These are phyloP conservation scores for Scalesia atractyloides DNA, from an alignment of 129 eudicot genomes.

Conservation along the genomic window DNA sequence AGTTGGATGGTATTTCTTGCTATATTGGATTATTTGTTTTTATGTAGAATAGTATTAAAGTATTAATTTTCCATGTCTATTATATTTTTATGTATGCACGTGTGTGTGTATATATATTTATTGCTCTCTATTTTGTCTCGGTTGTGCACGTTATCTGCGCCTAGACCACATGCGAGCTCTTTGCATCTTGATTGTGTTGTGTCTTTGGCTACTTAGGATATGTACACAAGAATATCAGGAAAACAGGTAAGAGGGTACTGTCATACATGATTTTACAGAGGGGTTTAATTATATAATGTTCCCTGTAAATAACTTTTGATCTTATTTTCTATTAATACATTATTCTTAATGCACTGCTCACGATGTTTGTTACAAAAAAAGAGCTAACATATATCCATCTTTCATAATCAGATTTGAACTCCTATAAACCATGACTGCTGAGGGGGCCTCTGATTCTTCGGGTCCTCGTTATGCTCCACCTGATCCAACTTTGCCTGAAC, in stretches of 20 bases:
- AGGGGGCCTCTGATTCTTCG: constrained; percentile 55
- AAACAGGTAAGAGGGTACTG: neutral
- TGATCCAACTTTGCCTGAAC: constrained; percentile 88
- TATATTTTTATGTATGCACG: no score
- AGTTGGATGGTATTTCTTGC: no score
- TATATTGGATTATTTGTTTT: no score
- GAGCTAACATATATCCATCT: constrained; percentile 6
- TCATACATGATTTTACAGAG: neutral
- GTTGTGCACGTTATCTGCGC: no score
- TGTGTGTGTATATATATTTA: no score
- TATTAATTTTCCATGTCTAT: no score
- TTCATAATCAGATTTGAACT: constrained; percentile 24
- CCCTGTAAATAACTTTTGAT: neutral
- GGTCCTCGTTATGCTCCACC: constrained; percentile 98
- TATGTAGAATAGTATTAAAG: no score
- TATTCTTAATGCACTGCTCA: neutral
- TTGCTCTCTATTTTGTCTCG: no score
- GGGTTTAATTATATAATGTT: neutral
- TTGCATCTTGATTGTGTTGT: neutral
- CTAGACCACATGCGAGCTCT: neutral
- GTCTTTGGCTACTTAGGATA: neutral
- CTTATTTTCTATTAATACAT: neutral
- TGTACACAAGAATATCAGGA: neutral
- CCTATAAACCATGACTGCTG: constrained; percentile 59
- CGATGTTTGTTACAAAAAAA: neutral